Conservation (phyloP, 108 stramenopile species). For the Stephanodiscus triporus region DNA sequence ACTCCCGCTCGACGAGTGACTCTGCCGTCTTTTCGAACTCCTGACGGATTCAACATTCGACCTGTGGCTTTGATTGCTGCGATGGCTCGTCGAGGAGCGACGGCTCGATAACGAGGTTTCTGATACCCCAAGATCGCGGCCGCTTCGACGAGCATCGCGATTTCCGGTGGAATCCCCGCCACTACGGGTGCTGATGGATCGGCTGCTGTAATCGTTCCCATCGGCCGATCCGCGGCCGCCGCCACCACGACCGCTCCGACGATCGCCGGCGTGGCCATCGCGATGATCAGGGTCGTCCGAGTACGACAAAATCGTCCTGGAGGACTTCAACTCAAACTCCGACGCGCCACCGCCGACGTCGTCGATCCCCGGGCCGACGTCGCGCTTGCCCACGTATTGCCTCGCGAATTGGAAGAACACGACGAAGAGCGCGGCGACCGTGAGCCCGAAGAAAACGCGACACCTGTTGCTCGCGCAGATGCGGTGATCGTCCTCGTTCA, state of each 20-base stretch:
- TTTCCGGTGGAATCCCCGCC: neutral
- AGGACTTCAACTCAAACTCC: conserved; percentile 40
- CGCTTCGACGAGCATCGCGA: conserved; percentile 8
- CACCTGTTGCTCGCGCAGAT: conserved; percentile 35
- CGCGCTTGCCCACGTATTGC: conserved; percentile 35
- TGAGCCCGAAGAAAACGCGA: conserved; percentile 23
- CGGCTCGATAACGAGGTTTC: neutral
- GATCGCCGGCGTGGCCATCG: neutral
- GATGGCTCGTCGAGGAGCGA: conserved; percentile 15
- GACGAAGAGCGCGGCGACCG: conserved; percentile 25
- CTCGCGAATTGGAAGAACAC: conserved; percentile 38
- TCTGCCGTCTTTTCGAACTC: neutral
- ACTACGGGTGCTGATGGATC: neutral
- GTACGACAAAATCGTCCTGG: neutral
- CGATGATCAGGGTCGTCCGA: neutral
- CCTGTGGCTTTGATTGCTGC: conserved; percentile 26
- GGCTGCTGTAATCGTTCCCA: conserved; percentile 4
- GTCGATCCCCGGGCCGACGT: neutral
- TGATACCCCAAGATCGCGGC: neutral
- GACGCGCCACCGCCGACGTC: neutral
- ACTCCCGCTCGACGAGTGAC: conserved; percentile 21
- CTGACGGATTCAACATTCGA: neutral
- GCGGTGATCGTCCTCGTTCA: neutral
- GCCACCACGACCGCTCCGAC: neutral
- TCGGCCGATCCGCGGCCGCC: conserved; percentile 9